Evolutionary conservation across 176 grass and related monocot species (phyloP), one percentile per base, ranked within the genome.

Genomic region (Triticum aestivum): DNA sequence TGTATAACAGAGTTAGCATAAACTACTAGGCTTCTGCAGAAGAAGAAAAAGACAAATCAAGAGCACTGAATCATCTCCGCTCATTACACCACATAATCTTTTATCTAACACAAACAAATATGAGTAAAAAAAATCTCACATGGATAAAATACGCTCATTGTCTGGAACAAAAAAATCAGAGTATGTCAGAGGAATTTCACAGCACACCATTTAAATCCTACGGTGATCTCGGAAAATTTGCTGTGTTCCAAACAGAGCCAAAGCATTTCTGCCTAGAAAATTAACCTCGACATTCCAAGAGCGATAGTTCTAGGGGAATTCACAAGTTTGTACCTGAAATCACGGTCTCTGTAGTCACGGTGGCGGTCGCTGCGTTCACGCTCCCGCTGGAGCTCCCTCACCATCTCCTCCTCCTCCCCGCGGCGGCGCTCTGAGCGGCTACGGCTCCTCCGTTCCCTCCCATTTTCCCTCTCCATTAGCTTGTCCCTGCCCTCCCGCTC

Each of bases 401-500:
- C 93, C 82, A 86, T 91, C 65, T 97, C 95, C 73, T 56, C 85
- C 33, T 98, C 96, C 59, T 92, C 91, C 1, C 87, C 92, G 21
- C 79, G 89, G 62, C 84, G 93, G 23, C 89, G 85, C 85, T 91
- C 85, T 3, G 89, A 84, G 29, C 85, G 75, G 81, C 89, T 91
- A 76, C 88, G 71, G 82, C 96, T 98, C 64, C 94, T 94, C 66
- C 93, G 92, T 70, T 89, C 88, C 70, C n/a, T 91, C 78, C 83
- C 91, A 20, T 38, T 85, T 59, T 65, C 86, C 41, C 59, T 58
- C 69, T 82, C 86, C 75, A 65, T 34, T 11, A 21, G 41, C 82
- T 39, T 77, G 41, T 68, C 84, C 74, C 69, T 90, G 29, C 29
- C 37, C 82, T 86, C 90, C 69, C 77, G 37, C 54, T 86, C 87